phyloP scores from a whole-genome alignment of 2,329 filamentous ascomycete genomes.

The Claviceps paspali region DNA sequence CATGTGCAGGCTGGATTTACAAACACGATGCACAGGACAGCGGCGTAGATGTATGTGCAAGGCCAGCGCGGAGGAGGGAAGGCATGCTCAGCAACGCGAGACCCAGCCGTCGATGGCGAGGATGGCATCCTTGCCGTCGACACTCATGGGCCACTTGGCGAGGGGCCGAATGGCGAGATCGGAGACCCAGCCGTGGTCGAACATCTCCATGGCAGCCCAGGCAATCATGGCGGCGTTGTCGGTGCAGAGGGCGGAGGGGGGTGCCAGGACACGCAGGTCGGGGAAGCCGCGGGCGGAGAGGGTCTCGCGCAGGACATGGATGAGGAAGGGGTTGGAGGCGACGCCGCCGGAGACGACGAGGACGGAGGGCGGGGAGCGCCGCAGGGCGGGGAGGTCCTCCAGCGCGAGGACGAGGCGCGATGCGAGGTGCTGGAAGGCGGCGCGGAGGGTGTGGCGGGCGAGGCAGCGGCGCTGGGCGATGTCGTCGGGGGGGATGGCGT shows the following conservation, averaged over 20 bases:
- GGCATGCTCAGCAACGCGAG: conserved; percentile 8
- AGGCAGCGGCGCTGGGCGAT: conserved; percentile 50
- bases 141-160: conserved; percentile 62
- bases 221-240: conserved; percentile 98
- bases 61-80: conserved; percentile 50
- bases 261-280: conserved; percentile 49
- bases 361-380: conserved; percentile 24
- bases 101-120: conserved; percentile 41
- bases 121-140: conserved; percentile 38
- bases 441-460: conserved; percentile 58
- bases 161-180: conserved; percentile 44
- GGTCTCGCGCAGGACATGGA: conserved; percentile 42
- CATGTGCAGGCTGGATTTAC: no score
- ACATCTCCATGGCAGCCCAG: conserved; percentile 92
- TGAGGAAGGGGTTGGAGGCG: conserved; percentile 68
- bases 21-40: no score
- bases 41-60: no score
- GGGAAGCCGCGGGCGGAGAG: conserved; percentile 52
- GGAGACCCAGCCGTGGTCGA: conserved; percentile 55
- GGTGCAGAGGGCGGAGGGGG: conserved; percentile 67
- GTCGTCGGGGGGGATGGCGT: conserved; percentile 25
- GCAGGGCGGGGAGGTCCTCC: conserved; percentile 16
- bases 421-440: conserved; percentile 77
- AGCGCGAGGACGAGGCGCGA: conserved; percentile 59
- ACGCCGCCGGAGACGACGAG: conserved; percentile 84